Evolutionary conservation across 805 yeast species (phyloP).

Genomic region (Zygotorulaspora danielsina): DNA sequence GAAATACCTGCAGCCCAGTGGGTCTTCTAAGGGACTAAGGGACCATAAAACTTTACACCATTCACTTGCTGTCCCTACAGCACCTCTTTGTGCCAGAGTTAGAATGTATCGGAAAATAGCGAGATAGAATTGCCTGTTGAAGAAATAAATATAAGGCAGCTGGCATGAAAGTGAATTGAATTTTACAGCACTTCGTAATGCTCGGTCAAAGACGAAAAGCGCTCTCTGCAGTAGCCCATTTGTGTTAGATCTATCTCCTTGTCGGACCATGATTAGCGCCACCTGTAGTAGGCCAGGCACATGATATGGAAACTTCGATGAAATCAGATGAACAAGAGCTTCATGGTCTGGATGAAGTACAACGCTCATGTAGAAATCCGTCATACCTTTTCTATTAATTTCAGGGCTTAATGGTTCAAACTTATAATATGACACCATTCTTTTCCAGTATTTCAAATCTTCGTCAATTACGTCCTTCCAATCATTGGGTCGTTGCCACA

Average conservation of each 20-base stretch:
- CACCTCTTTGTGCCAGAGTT: slow-evolving; percentile 70
- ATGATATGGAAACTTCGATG: slow-evolving; percentile 66
- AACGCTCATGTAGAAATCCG: slow-evolving; percentile 58
- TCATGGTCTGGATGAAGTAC: slow-evolving; percentile 79
- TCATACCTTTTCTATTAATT: slow-evolving; percentile 33
- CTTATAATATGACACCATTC: slow-evolving; percentile 52
- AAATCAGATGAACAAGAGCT: slow-evolving; percentile 49
- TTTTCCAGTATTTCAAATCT: slow-evolving; percentile 37
- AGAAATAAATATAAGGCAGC: slow-evolving; percentile 68
- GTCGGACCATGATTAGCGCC: slow-evolving; percentile 66
- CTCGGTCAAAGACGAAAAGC: slow-evolving; percentile 73
- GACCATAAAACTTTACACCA: slow-evolving; percentile 69
- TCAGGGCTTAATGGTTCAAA: slow-evolving; percentile 42
- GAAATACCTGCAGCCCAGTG: slow-evolving; percentile 76
- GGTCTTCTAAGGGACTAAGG: slow-evolving; percentile 73
- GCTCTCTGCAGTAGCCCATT: slow-evolving; percentile 74
- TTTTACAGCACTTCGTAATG: slow-evolving; percentile 55
- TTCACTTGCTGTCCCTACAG: slow-evolving; percentile 69
- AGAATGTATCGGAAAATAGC: slow-evolving; percentile 68
- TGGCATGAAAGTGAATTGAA: slow-evolving; percentile 54
- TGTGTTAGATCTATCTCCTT: slow-evolving; percentile 66
- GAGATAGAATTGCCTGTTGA: slow-evolving; percentile 73
- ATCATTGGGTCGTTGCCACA: slow-evolving; percentile 39
- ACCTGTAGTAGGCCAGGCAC: slow-evolving; percentile 75
- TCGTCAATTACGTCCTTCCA: slow-evolving; percentile 49